Conservation (phyloP, 192 early-diverging fungal species). For the Cladochytrium replicatum region DNA sequence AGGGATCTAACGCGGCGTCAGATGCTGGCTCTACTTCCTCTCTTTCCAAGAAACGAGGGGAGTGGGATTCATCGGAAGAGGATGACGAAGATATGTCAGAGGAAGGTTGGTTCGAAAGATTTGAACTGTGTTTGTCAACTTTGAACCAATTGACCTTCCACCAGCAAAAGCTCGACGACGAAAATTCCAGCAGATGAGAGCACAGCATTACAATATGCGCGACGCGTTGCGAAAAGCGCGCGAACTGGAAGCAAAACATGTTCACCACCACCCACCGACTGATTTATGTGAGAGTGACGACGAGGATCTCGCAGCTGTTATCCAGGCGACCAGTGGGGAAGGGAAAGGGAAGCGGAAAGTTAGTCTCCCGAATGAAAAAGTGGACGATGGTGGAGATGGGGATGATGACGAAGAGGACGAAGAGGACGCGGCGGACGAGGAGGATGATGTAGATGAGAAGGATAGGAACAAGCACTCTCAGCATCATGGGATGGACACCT, state of each 20-base stretch:
- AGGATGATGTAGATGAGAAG: slow-evolving; percentile 29
- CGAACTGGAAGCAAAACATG: slow-evolving; percentile 3
- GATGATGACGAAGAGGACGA: slow-evolving; percentile 33
- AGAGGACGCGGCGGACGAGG: slow-evolving; percentile 39
- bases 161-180: slow-evolving; percentile 26
- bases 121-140: no score
- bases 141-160: no score
- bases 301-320: slow-evolving; percentile 24
- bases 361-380: no score
- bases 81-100: slow-evolving; percentile 45
- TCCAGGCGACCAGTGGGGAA: no score
- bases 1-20: no score
- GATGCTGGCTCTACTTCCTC: no score
- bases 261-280: background rate
- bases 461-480: slow-evolving; percentile 4
- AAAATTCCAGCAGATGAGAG: slow-evolving; percentile 65
- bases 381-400: slow-evolving; percentile 40
- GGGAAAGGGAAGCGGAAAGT: no score
- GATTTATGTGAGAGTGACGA: no score
- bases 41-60: slow-evolving; percentile 25
- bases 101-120: no score
- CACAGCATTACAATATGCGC: slow-evolving; percentile 87
- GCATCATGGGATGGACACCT: no score
- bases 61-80: slow-evolving; percentile 42
- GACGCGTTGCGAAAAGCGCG: slow-evolving; percentile 41